Base-by-base conservation (phyloP, 371 early-diverging fungal genomes). In the Parasitella parasitica region DNA sequence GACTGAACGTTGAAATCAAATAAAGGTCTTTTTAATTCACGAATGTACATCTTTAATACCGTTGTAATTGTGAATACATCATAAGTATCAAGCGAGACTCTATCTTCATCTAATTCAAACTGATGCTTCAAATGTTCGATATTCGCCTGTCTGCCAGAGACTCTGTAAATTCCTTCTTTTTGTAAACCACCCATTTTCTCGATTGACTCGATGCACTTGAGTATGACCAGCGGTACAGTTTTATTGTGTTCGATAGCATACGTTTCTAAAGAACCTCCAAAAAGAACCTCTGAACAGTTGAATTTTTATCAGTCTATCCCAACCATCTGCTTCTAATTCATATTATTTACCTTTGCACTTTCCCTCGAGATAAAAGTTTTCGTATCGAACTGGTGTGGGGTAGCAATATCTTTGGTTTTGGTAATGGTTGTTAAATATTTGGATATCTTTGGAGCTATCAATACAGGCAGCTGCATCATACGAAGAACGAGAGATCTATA, bases 91-190 rank as follows among this genome's bases (percentile, higher is more conserved):
- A 83, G 49, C 26, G 80, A 70, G 0, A 78, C 69, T 13, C 67
- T 63, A 9, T 77, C 73, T 64, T 82, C 85, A 46, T 86, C 81
- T 27, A 70, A 48, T 54, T 90, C 90, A 56, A 86, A 80, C 16
- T 69, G 65, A 41, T 73, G 68, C 49, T 76, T 82, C 24, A 89
- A 68, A 22, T 78, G 74, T 54, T 77, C 75, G 6, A 86, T 75
- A 55, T 85, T 87, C 30, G 80, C 76, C 51, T 86, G 85, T 26
- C 86, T 74, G n/a, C 89, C 90, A 1, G 86, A 83, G 2, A 90
- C 71, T n/a, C 90, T 73, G 61, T 90, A 90, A 41, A 90, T 84
- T 15, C 90, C 90, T 67, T 90, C 90, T 30, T 82, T 82, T 43
- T 85, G 78, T 7, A 88, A 66, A 7, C 87, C 88, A 52, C 87